Evolutionary conservation across 805 yeast genomes (phyloP), one percentile per base, ranked within the genome.

Genomic region (Barnettozyma sp.): DNA sequence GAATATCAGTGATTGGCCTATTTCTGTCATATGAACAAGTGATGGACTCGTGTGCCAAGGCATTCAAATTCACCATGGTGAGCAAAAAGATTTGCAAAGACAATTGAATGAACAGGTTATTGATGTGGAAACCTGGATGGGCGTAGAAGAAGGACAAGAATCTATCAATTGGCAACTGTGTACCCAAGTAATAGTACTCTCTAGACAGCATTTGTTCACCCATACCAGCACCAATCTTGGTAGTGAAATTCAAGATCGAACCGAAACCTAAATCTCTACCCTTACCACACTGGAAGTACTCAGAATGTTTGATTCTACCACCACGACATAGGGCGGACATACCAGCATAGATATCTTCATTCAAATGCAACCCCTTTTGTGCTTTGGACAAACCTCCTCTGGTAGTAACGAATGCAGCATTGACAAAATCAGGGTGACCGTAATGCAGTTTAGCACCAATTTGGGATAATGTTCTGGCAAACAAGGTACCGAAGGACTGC

Each of bases 161-260:
- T 61, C 90, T 72, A 57, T 82, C 90, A 51, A 82, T 61, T 29
- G 90, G 92, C 44, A 82, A 64, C 54, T 78, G 87, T 25, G 90
- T 78, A 53, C 90, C 86, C 59, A 82, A 60, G 59, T 82, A 81
- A 61, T 78, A 82, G 58, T 82, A 82, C 58, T 82, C 94, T 63
- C 94, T 71, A 19, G 88, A 81, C 42, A 82, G 65, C 78, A 82
- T 79, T 59, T 82, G 94, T 62, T 82, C 94, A 59, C 92, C 92
- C 94, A 82, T 82, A 63, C 94, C 94, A 48, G 92, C 88, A 62
- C 94, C 94, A 71, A 82, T 82, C 63, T 82, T 82, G 27, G 88
- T 82, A 16, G 87, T 82, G 71, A 82, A 82, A 62, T 82, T 82
- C 69, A 82, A 68, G 63, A 82, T 82, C 5, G 92, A 81, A 41